Percentiles rank a stretch among this genome's conserved stretches.
phyloP scores from a whole-genome alignment of 164 flowering plant species.

The Annona squamosa region DNA sequence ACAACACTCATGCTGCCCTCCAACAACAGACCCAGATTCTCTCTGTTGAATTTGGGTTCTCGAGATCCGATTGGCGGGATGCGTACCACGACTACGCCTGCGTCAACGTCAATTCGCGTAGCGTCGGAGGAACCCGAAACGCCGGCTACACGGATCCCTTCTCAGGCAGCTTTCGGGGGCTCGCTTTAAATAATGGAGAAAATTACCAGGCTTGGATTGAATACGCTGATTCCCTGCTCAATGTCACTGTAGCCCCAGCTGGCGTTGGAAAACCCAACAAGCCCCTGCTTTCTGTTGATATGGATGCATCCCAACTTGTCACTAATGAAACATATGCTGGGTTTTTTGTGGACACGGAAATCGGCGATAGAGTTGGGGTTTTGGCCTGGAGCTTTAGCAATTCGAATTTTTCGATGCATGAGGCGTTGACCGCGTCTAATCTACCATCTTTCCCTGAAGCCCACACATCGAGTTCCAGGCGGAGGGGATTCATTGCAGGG shows the following conservation, averaged over 20 bases:
- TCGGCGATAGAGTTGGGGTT: conserved; percentile 31
- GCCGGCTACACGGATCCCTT: conserved; percentile 21
- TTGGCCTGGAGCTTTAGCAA: conserved; percentile 42
- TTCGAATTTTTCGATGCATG: conserved; percentile 27
- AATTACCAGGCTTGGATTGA: conserved; percentile 48
- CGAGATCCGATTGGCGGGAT: conserved; percentile 8
- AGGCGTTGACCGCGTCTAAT: conserved; percentile 21
- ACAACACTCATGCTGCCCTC: conserved; percentile 6
- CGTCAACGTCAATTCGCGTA: conserved; percentile 12
- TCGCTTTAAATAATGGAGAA: conserved; percentile 23
- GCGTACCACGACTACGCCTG: conserved; percentile 11
- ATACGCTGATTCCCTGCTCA: conserved; percentile 14
- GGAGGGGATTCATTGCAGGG: conserved; percentile 22
- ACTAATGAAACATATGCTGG: conserved; percentile 38
- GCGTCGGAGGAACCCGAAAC: not conserved
- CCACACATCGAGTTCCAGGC: conserved; percentile 6
- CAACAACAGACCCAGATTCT: conserved; percentile 14
- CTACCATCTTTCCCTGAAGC: conserved; percentile 34
- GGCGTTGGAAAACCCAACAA: conserved; percentile 24
- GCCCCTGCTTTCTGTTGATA: conserved; percentile 18
- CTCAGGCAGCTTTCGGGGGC: conserved; percentile 3
- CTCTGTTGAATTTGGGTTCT: conserved; percentile 15
- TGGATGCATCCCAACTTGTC: conserved; percentile 27
- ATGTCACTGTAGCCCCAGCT: conserved; percentile 33
- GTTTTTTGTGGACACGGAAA: conserved; percentile 30